Base-by-base conservation (phyloP, 441 rosid genomes). In the Biscutella laevigata region DNA sequence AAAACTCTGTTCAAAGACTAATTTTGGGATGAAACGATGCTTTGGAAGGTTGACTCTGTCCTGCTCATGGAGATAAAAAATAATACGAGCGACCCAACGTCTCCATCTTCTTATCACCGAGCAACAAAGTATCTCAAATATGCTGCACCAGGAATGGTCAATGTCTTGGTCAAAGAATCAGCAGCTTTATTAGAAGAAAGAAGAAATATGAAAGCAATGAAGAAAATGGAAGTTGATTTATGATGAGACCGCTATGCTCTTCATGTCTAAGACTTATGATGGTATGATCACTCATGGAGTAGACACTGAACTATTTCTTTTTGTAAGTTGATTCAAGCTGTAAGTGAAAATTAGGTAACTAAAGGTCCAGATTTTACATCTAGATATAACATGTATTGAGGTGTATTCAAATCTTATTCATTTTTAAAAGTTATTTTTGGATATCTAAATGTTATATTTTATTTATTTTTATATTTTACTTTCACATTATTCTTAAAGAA, bases 111-210 rank as follows among this genome's bases (percentile, higher is more conserved):
- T 26, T 73, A 81, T 39, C 71, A 78, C 59, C 83, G 87, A 21
- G 83, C 78, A 51, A 68, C 80, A 44, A 83, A 78, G 77, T 87
- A 78, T 56, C 78, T 76, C 27, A 83, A 83, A 64, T 76, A 71
- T 59, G 69, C 52, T 13, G 40, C 77, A 40, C 78, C 84, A 0
- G 83, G 78, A 1, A 46, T 63, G 36, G 78, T 62, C 24, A 83
- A 80, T 54, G 71, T 61, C 1, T 74, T 80, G 6, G 62, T 72
- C 29, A 72, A 73, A 66, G 84, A 76, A 39, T 66, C 78, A 25
- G 76, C 70, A 30, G 76, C 78, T 45, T 73, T 78, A 40, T 33
- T 76, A 43, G 80, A 79, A 46, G 75, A 63, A 46, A 66, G 61
- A 36, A 52, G 72, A 52, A 77, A 68, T 75, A 74, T 74, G 69